These are phyloP conservation scores for Colletotrichum camelliae DNA, from an alignment of 2,329 filamentous ascomycete genomes.

Conservation along the genomic window DNA sequence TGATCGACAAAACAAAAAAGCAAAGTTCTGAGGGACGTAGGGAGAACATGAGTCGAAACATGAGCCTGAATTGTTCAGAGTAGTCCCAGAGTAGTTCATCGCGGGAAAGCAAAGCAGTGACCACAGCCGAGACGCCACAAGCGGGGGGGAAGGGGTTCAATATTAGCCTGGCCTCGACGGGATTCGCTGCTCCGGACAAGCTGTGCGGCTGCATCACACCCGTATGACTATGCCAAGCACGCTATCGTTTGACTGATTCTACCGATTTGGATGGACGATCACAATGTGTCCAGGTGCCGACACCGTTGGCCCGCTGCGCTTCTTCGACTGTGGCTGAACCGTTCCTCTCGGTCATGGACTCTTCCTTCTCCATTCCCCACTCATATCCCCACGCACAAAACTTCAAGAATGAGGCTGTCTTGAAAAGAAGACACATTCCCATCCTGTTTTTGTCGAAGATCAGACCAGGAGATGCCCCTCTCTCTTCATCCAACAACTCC, in stretches of 20 bases:
- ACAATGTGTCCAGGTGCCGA: neutral
- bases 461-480: neutral
- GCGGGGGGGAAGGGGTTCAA: neutral
- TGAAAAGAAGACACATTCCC: neutral
- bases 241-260: neutral
- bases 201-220: neutral
- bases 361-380: neutral
- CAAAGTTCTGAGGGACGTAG: neutral
- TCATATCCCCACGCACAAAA: neutral
- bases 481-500: neutral
- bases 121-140: neutral
- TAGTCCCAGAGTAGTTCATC: neutral
- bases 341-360: neutral
- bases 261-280: neutral
- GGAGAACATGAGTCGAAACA: neutral
- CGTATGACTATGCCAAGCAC: neutral
- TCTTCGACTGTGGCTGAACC: neutral
- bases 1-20: neutral
- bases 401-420: neutral
- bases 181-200: neutral
- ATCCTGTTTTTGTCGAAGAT: neutral
- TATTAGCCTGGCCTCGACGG: neutral
- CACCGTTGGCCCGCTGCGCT: neutral
- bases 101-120: neutral
- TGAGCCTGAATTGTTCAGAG: neutral